Percentiles rank a stretch among this genome's conserved stretches.
Evolutionary conservation across 2,329 filamentous ascomycete genomes (phyloP).

Genomic region (Botrytis elliptica): DNA sequence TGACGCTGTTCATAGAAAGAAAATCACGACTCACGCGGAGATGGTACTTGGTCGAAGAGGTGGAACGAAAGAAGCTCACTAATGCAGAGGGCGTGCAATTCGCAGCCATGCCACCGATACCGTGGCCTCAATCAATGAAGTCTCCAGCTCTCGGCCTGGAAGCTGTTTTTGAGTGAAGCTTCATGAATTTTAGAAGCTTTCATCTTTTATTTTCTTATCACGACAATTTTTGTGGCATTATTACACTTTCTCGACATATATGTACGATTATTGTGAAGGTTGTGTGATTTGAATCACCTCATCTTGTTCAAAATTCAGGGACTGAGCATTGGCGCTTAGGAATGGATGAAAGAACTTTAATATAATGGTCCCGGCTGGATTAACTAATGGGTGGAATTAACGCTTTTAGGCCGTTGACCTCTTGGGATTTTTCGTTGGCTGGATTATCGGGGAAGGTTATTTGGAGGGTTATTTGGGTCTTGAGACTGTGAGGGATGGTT

Average conservation of each 20-base stretch:
- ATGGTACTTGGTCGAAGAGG: conserved; percentile 54
- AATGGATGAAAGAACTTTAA: not conserved
- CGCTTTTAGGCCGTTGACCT: not conserved
- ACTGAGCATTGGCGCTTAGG: not conserved
- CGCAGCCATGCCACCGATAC: conserved; percentile 42
- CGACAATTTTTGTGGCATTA: not conserved
- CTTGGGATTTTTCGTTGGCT: not conserved
- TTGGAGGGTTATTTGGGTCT: not conserved
- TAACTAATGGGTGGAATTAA: not conserved
- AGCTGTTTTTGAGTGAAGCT: conserved; percentile 29
- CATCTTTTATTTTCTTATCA: not conserved
- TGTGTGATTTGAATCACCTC: not conserved
- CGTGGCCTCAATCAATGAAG: conserved; percentile 41
- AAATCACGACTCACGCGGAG: conserved; percentile 47
- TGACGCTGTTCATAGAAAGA: conserved; percentile 47
- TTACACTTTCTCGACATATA: not conserved
- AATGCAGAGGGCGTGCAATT: conserved; percentile 46
- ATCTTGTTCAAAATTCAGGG: not conserved
- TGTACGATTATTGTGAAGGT: not conserved
- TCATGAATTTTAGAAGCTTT: not conserved
- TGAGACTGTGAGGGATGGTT: not conserved
- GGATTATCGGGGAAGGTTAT: not conserved
- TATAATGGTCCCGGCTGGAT: not conserved
- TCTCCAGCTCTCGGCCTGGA: conserved; percentile 27
- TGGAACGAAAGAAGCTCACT: conserved; percentile 55